Evolutionary conservation across 345 rosid genomes (phyloP), one percentile per base, ranked within the genome.

Genomic region (Lenwebbia sp.): DNA sequence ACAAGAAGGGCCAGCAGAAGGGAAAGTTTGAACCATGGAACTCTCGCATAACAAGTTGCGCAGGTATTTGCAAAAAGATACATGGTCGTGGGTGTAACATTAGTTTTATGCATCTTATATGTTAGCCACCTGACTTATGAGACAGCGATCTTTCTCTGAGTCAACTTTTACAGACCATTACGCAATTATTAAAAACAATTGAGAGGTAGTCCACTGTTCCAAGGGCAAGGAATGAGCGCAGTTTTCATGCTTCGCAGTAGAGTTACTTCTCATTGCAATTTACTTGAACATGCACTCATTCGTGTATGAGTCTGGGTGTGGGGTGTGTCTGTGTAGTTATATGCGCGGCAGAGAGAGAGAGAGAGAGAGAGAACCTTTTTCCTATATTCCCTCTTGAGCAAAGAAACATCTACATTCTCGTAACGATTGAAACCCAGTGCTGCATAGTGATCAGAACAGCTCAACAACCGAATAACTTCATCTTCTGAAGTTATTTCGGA

Each of bases 401-500:
- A 82, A 89, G 95, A 88, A 88, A 85, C 90, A 88, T 97, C 99
- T 86, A 96, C 91, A 83, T 92, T 88, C 89, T 91, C 95, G 86
- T 88, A 91, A 53, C 97, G 93, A 44, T 93, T 54, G 83, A 96
- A 86, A 76, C 99, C 98, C 89, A 96, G 88, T 60, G 90, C 99
- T 62, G 95, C 87, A 87, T 96, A 97, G 92, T 97, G 97, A 92
- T 97, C 98, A 51, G 90, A 74, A 86, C 98, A 97, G 87, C 87
- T 92, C 91, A 96, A 90, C 86, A 97, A 92, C 87, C 99, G 93
- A 86, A 88, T 87, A 90, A 97, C 95, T 93, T 97, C 99, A 74
- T 95, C 98, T 94, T 95, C 99, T 87, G 98, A 94, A 90, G 95
- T 94, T 86, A 93, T 87, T 87, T 95, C 99, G 53, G 96, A 87